Evolutionary conservation across 441 rosid species (phyloP), one percentile per base, ranked within the genome.

Genomic region (Erodium moschatum): DNA sequence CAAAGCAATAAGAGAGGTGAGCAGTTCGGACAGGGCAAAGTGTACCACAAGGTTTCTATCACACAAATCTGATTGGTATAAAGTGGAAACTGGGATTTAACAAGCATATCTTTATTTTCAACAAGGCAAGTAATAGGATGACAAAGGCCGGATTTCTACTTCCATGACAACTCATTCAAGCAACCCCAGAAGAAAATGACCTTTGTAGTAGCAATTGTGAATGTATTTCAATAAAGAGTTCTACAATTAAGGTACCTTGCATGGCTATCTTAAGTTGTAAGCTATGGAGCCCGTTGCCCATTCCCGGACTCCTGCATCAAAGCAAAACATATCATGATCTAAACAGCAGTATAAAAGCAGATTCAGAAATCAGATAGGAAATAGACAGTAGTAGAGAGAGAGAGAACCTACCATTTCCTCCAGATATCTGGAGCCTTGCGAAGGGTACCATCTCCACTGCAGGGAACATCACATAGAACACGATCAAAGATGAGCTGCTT

Each of bases 391-490:
- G 50, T 2, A 24, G 13, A 44, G 50, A 9, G 50, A 68, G 27
- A 19, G 12, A 48, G 62, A 70, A 52, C 72, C 40, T 50, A 89
- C 98, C 97, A 94, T 89, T 87, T 94, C 72, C 97, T 80, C 98
- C 97, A 94, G 61, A 94, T 79, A 80, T 85, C 96, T 16, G 97
- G 98, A 82, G 98, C 97, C 83, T 94, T 94, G 79, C 97, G 91
- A 46, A 91, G 88, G 56, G 97, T 91, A 62, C 97, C 97, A 81
- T 91, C 98, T 70, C 97, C 97, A 75, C 98, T 91, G 83, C 97
- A 91, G 6, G 97, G 97, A 75, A 94, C 98, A 71, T 94, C 98
- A 52, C 97, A 94, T 50, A 94, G 70, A 69, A 94, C 95, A 44
- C 97, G 96, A 70, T 94, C 97, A 85, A 94, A 91, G 5, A 84